These are phyloP conservation scores for Acephala macrosclerotiorum DNA, from an alignment of 2,329 filamentous ascomycete genomes.

Conservation along the genomic window DNA sequence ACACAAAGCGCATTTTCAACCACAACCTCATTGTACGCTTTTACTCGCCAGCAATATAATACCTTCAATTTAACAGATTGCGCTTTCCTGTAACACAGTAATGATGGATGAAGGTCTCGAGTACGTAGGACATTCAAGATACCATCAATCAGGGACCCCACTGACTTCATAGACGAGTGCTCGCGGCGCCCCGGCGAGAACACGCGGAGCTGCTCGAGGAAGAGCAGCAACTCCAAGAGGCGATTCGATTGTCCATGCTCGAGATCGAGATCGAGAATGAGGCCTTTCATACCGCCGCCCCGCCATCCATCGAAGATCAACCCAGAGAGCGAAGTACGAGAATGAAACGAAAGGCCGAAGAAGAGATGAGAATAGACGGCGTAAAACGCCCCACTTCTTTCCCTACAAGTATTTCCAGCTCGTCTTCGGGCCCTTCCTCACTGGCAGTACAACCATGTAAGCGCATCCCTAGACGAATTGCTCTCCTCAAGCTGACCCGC, in stretches of 20 bases:
- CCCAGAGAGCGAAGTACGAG: conserved; percentile 11
- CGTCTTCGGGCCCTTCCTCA: neutral
- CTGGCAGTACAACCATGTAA: neutral
- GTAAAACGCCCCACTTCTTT: neutral
- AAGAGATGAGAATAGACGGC: conserved; percentile 7
- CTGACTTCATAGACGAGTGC: conserved; percentile 17
- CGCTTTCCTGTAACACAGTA: too few relatives aligned
- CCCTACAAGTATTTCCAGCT: neutral
- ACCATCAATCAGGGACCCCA: too few relatives aligned
- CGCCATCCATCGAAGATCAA: conserved; percentile 11
- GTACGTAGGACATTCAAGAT: too few relatives aligned
- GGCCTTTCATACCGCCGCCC: too few relatives aligned
- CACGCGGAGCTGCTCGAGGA: conserved; percentile 19
- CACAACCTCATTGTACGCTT: too few relatives aligned
- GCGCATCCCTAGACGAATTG: neutral
- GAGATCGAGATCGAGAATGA: conserved; percentile 10
- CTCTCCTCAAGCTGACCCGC: neutral
- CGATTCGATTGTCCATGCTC: neutral
- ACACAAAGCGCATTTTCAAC: too few relatives aligned
- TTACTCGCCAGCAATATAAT: too few relatives aligned
- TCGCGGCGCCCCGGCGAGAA: conserved; percentile 1
- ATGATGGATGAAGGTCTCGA: too few relatives aligned
- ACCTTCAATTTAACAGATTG: too few relatives aligned
- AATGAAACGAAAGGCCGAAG: conserved; percentile 26
- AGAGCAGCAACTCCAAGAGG: conserved; percentile 13